These are phyloP conservation scores for Pseudozyma sp. DNA, from an alignment of 1,284 basidiomycete genomes.

Conservation along the genomic window DNA sequence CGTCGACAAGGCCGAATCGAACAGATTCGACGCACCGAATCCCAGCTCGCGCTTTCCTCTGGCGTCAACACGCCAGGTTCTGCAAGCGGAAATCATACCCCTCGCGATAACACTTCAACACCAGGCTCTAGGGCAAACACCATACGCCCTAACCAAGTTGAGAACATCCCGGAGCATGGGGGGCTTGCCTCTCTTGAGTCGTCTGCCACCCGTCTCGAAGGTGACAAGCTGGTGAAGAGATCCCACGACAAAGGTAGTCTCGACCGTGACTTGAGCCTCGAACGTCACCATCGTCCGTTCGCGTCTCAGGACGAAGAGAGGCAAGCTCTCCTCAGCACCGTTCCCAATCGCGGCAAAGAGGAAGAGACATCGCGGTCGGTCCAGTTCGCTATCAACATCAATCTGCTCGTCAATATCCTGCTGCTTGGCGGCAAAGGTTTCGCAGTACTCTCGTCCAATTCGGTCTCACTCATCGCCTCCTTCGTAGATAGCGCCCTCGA, in stretches of 20 bases:
- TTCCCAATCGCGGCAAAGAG: slow-evolving; percentile 62
- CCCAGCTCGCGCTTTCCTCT: slow-evolving; percentile 36
- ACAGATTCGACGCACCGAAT: slow-evolving; percentile 47
- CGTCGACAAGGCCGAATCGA: slow-evolving; percentile 44
- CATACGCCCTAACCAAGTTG: slow-evolving; percentile 33
- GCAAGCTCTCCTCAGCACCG: slow-evolving; percentile 59
- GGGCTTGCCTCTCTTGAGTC: neutral
- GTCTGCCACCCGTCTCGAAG: slow-evolving; percentile 7
- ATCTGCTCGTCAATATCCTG: slow-evolving; percentile 70
- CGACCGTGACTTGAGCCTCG: slow-evolving; percentile 30
- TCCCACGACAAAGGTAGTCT: slow-evolving; percentile 23
- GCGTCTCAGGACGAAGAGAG: slow-evolving; percentile 58
- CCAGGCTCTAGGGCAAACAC: slow-evolving; percentile 27
- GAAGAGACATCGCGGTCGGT: slow-evolving; percentile 57
- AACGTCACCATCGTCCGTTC: slow-evolving; percentile 30
- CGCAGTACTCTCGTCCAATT: slow-evolving; percentile 73
- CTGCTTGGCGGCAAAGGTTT: slow-evolving; percentile 72
- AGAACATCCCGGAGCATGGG: slow-evolving; percentile 33
- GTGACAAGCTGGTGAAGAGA: slow-evolving; percentile 10
- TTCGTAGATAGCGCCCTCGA: slow-evolving; percentile 74
- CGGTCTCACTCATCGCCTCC: slow-evolving; percentile 74
- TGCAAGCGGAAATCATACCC: slow-evolving; percentile 24
- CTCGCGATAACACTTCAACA: slow-evolving; percentile 22
- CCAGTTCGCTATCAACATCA: slow-evolving; percentile 66
- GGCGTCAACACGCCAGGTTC: slow-evolving; percentile 20